Evolutionary conservation across 2,329 filamentous ascomycete species (phyloP), one percentile per base, ranked within the genome.

Genomic region (Fusarium circinatum): DNA sequence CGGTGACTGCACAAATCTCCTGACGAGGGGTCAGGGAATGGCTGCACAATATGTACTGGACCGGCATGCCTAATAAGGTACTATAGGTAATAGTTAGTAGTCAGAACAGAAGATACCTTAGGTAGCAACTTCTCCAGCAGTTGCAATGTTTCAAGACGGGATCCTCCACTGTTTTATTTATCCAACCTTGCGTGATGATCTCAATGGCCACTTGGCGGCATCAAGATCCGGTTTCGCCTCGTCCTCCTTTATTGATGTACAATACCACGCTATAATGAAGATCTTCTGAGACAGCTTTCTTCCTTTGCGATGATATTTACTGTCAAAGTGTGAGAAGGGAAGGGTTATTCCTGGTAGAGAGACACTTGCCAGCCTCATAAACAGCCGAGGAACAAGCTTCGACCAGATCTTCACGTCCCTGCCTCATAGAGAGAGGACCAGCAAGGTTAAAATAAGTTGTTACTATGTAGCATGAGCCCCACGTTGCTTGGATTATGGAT

Each of bases 131-230:
- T 26, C 34, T 55, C 36, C 20, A 41, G 45, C 47, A 71, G 32
- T 49, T 65, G 44, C 38, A 45, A 51, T 71, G 63, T 68, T 68
- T 64, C 45, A 49, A 71, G 30, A 34, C 41, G 41, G 39, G 26
- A 44, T 34, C 56, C 41, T 68, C 69, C 68, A 71, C 62, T 71
- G 20, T 62, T 65, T 63, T 56, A 34, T 56, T 63, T 68, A 38
- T 66, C 42, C 28, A 70, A 60, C 58, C 54, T 65, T 70, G 54
- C 39, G 57, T 61, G 68, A 72, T 74, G 67, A 74, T 59, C 63
- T 41, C 36, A 55, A 55, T 68, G 47, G 44, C 52, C 66, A 44
- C 64, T 70, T 70, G 67, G 52, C 59, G 52, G 62, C 58, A 71
- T 68, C 62, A 72, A 49, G 60, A 68, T 71, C 67, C 71, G 49